These are phyloP conservation scores for Ogataea pini DNA, from an alignment of 805 yeast genomes.

Conservation along the genomic window DNA sequence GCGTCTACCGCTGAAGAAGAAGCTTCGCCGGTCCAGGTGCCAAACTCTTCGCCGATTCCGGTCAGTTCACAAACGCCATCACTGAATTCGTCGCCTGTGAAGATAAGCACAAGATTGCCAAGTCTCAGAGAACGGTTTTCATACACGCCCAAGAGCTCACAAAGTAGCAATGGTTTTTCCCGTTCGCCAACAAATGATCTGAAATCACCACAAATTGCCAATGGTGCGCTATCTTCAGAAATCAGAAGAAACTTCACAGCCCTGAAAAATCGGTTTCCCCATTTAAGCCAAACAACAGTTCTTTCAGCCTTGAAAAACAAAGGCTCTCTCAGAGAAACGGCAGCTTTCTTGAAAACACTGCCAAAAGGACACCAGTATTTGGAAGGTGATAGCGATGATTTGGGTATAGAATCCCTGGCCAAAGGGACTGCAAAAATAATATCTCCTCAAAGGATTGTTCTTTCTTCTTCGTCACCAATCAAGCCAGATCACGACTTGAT, in stretches of 20 bases:
- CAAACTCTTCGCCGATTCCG: constrained; percentile 46
- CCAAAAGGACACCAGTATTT: constrained; percentile 18
- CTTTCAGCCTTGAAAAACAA: constrained; percentile 33
- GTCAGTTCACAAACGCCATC: constrained; percentile 13
- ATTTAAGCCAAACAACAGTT: constrained; percentile 32
- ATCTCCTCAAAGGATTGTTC: constrained; percentile 16
- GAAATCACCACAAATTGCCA: constrained; percentile 9
- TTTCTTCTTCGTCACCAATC: constrained; percentile 22
- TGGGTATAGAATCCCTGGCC: not conserved
- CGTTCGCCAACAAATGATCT: constrained; percentile 4
- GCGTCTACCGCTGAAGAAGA: constrained; percentile 6
- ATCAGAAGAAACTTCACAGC: constrained; percentile 32
- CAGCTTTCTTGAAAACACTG: constrained; percentile 28
- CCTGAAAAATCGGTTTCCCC: constrained; percentile 36
- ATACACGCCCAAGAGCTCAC: constrained; percentile 29
- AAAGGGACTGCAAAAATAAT: constrained; percentile 16
- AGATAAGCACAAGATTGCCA: constrained; percentile 29
- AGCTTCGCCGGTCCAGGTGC: constrained; percentile 45
- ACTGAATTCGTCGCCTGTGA: constrained; percentile 27
- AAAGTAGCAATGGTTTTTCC: not conserved
- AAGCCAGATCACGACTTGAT: constrained; percentile 25
- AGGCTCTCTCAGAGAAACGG: constrained; percentile 35
- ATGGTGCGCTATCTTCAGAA: constrained; percentile 25
- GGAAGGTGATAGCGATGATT: constrained; percentile 11
- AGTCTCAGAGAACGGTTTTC: constrained; percentile 45